Base-by-base conservation (phyloP, 1,284 basidiomycete genomes). In the Boletus semigastroideus region DNA sequence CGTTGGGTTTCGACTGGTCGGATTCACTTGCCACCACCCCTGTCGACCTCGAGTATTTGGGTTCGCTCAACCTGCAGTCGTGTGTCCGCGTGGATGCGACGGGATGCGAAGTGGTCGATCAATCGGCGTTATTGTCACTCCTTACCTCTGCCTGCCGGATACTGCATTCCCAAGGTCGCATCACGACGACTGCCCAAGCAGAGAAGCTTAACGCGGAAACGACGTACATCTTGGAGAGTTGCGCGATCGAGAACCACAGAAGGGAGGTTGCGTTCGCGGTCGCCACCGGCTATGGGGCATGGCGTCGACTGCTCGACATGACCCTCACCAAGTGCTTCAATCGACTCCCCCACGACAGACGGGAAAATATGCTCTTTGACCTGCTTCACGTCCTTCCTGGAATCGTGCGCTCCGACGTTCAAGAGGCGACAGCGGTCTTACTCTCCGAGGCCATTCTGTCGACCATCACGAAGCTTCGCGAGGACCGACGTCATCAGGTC, bases 321-420 rank as follows among this genome's bases (percentile, higher is more conserved):
- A 81, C 87, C 1, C 77, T 97, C 14, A 84, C 84, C 37, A 91
- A 92, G 63, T 90, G 91, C 53, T 94, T 96, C 72, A 78, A 84
- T 54, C 81, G 86, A 37, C 74, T 97, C 6, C 86, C 90, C 0
- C 82, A 87, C 53, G 88, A 92, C 57, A 82, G 82, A 19, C 82
- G 90, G 20, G 93, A 96, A 67, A 86, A 82, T 51, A 87, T 95
- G 72, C 75, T 96, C 3, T 92, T 96, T 57, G 94, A 96, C 62
- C 74, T 97, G 12, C 78, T 98, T 10, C 85, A 89, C 55, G 84
- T 90, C 19, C 74, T 94, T 13, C 87, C 88, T 5, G 78, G 82
- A 19, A 78, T 88, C 45, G 77, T 75, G 56, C 77, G 82, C 28
- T 58, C 76, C 51, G 83, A 85, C 46, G 74, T 87, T 17, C 80